Base-by-base conservation (phyloP, 139 green algal species). In the Chlorella sp. region DNA sequence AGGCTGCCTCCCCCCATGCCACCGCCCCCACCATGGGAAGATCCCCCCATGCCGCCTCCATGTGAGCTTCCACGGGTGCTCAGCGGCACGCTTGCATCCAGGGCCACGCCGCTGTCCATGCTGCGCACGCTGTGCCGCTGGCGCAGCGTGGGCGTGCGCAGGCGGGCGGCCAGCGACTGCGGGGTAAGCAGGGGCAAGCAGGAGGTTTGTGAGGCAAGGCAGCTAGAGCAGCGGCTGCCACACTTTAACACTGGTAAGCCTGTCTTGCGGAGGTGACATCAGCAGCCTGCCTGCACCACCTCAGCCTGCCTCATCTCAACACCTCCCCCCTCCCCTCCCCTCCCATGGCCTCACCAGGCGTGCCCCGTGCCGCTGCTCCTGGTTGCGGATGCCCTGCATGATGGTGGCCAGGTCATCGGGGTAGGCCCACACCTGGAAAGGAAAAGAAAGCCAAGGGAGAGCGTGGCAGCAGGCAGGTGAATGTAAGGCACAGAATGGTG, bases 351-450 rank as follows among this genome's bases (percentile, higher is more conserved):
- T 71, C 42, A 82, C 71, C 85, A 89, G 40, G n/a, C 61, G 48
- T 15, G 71, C 26, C 21, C 42, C 36, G 30, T 75, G 42, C 22
- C 30, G 81, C 26, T 76, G 68, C 34, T 83, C 81, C 73, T 85
- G 82, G 30, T 30, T 32, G 34, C 71, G 71, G 36, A 89, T 92
- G 86, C 85, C 81, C 11, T 39, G 60, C 28, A 94, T 91, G 39
- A 94, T 91, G 69, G 81, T 34, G 16, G 90, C 89, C 64, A 94
- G 78, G 86, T 95, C 93, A 28, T 95, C 93, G 5, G 93, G 93
- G 69, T 95, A 92, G 7, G 92, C 91, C 93, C 93, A 95, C 84
- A 88, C 79, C 78, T 83, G 78, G 11, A 1, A 0, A 81, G 32
- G 36, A 14, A 21, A 30, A 14, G 3, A 30, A 57, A 5, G 37